Evolutionary conservation across 352 stramenopile genomes (phyloP), one percentile per base, ranked within the genome.

Genomic region (Globisporangium iwayamae): DNA sequence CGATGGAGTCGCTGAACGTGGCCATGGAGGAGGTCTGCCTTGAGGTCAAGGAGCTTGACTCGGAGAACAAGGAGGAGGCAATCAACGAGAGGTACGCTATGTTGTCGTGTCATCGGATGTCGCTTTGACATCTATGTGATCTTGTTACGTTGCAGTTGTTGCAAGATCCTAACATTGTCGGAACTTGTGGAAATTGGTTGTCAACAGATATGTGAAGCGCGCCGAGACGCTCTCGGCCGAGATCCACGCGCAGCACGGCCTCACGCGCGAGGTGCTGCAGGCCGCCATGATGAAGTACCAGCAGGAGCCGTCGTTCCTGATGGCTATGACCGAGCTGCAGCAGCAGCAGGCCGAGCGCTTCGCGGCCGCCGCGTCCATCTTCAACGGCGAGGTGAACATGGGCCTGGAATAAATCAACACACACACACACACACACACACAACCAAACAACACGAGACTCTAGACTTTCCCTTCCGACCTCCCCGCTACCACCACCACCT

Each of bases 221-320:
- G 86, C 86, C 51, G 86, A 95, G 68, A 85, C 84, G 46, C 73
- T 93, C 41, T 93, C 84, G 62, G 74, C 83, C 32, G 82, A 95
- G 68, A 95, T 95, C 72, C 86, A 95, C 73, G 84, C 85, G 65
- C 88, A 95, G 76, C 84, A 95, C 70, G 86, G 86, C 8, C 81
- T 95, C 60, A 93, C 86, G 71, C 83, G 85, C 56, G 86, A 95
- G 65, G 84, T 95, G 59, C 72, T 95, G 22, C 86, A 95, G 73
- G 86, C 86, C 16, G 86, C 84, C n/a, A 95, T 95, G 86, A 95
- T 95, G 86, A 91, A 92, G 74, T 95, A 95, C 76, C 86, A 95
- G 75, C 86, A 95, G 73, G 86, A 95, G 68, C 79, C 86, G 48
- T 78, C 83, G 34, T 95, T 95, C 72, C 68, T 95, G 57, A 92